phyloP scores from a whole-genome alignment of 768 basidiomycete species.

The Nidularia sp. region DNA sequence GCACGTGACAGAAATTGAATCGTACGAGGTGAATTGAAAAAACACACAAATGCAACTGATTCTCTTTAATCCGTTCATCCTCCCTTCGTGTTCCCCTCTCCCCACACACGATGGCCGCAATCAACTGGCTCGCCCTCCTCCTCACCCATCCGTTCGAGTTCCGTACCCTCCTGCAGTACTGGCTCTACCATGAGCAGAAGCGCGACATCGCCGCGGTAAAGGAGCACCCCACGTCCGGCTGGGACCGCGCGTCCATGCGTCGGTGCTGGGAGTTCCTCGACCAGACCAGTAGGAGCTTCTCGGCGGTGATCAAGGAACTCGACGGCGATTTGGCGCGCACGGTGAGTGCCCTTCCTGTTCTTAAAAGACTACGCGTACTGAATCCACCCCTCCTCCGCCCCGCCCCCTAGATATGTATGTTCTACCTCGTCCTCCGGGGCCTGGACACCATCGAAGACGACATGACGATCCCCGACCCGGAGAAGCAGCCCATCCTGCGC shows the following conservation, averaged over 20 bases:
- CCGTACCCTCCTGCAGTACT: slow-evolving; percentile 77
- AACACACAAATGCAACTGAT: too few relatives aligned
- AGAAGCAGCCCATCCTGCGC: slow-evolving; percentile 84
- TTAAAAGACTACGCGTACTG: not conserved
- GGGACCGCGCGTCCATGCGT: slow-evolving; percentile 83
- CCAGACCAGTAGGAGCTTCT: slow-evolving; percentile 83
- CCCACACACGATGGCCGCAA: slow-evolving; percentile 40
- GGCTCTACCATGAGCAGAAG: slow-evolving; percentile 74
- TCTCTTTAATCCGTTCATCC: not conserved
- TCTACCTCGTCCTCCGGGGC: slow-evolving; percentile 90
- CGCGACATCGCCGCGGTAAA: slow-evolving; percentile 75
- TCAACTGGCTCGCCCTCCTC: slow-evolving; percentile 62
- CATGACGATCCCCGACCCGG: slow-evolving; percentile 85
- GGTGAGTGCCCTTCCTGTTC: slow-evolving; percentile 44
- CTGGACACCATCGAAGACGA: slow-evolving; percentile 99
- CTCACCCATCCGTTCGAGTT: slow-evolving; percentile 84
- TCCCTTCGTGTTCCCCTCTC: not conserved
- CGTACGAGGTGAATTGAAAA: not conserved
- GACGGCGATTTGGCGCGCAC: slow-evolving; percentile 92
- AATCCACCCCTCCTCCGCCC: too few relatives aligned
- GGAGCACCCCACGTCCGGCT: slow-evolving; percentile 80
- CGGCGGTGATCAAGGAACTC: slow-evolving; percentile 91
- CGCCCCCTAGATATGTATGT: slow-evolving; percentile 73
- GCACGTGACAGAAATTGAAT: not conserved
- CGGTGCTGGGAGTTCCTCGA: slow-evolving; percentile 90